Evolutionary conservation across 2,329 filamentous ascomycete species (phyloP), one percentile per base, ranked within the genome.

Genomic region (Fusarium hostae): DNA sequence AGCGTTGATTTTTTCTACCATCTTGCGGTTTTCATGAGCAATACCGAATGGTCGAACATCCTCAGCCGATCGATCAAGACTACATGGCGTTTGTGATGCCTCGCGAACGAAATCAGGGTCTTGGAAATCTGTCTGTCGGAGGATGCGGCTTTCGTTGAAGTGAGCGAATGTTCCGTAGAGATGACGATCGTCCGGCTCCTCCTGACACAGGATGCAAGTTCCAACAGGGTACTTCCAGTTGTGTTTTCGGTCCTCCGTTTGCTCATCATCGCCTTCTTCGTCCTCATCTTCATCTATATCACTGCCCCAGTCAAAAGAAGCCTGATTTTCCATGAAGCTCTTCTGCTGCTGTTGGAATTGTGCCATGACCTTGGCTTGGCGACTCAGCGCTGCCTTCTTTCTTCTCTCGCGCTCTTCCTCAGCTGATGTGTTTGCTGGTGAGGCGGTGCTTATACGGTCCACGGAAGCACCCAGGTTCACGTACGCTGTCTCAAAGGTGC

Each of bases 271-370:
- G 34, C 92, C 91, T 32, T 93, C 88, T 50, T 96, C 92, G 30
- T 90, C 87, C 35, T 92, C 89, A 22, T 93, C 87, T 41, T 92
- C 89, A n/a, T 93, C 93, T 55, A 94, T 88, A 66, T 96, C 92
- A 40, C 82, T 84, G 18, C 93, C 94, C 92, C 94, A 97, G 80
- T 97, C 93, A 66, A 97, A 88, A 44, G 91, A 87, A n/a, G 89
- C 92, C 80, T 98, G 95, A 71, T 92, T 96, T 62, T 94, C 92
- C 83, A 99, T 84, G 82, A 99, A 99, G 76, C 90, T 96, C 82
- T 97, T 95, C 79, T 98, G 97, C 78, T 99, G 95, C 78, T 97
- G 92, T 79, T 98, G 96, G 82, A 99, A 98, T 78, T 98, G 94
- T 3, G 95, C 96, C 95, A 99, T 98, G 35, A 99, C 94, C 77